These are phyloP conservation scores for Termitomyces sp. DNA, from an alignment of 768 basidiomycete species.

Conservation along the genomic window DNA sequence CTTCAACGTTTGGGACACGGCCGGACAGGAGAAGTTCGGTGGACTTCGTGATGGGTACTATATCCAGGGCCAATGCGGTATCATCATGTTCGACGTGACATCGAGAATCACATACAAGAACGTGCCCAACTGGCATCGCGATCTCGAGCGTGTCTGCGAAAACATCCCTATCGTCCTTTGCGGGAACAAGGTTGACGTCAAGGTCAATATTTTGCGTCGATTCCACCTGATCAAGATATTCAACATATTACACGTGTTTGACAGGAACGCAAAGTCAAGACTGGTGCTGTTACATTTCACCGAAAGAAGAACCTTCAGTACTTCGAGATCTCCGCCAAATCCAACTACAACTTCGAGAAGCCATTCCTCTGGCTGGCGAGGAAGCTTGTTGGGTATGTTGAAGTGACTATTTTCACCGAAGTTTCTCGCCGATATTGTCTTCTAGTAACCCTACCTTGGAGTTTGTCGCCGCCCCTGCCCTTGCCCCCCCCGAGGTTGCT, in stretches of 20 bases:
- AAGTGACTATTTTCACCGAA: not conserved
- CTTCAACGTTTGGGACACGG: conserved; percentile 99
- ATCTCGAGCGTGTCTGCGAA: conserved; percentile 99
- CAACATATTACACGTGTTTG: conserved; percentile 2
- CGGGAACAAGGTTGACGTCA: conserved; percentile 99
- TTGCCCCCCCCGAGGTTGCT: conserved; percentile 88
- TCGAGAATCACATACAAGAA: conserved; percentile 99
- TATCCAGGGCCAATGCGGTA: conserved; percentile 97
- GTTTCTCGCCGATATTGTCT: not conserved
- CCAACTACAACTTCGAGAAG: conserved; percentile 99
- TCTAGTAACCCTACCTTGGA: conserved; percentile 79
- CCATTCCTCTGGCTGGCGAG: conserved; percentile 99
- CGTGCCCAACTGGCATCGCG: conserved; percentile 99
- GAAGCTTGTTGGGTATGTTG: conserved; percentile 90
- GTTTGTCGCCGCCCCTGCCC: conserved; percentile 94
- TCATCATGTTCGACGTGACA: conserved; percentile 99
- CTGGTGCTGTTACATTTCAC: conserved; percentile 97
- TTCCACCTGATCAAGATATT: conserved; percentile 6
- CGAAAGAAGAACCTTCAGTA: conserved; percentile 99
- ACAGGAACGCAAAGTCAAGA: conserved; percentile 99
- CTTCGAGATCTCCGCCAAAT: conserved; percentile 99
- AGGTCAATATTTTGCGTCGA: conserved; percentile 49
- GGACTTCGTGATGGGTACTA: conserved; percentile 96
- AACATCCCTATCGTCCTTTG: conserved; percentile 99
- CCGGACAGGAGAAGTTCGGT: conserved; percentile 99